Percentiles rank a stretch among this genome's conserved stretches.
Evolutionary conservation across 345 rosid species (phyloP).

Genomic region (Salix arbutifolia): DNA sequence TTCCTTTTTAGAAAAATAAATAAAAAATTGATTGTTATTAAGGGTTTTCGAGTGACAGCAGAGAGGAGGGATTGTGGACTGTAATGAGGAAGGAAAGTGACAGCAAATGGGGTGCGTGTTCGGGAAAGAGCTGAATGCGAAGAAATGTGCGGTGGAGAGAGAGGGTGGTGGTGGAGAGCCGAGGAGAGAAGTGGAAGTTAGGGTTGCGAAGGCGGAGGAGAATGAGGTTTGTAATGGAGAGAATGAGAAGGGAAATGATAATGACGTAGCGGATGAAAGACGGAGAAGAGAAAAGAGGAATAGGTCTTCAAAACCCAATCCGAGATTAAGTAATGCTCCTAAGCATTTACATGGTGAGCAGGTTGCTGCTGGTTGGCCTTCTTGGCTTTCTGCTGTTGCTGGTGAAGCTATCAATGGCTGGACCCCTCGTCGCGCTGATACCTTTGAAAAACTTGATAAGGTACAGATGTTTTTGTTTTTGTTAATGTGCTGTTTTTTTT

Average conservation of each 20-base stretch:
- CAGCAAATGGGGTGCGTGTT: constrained; percentile 32
- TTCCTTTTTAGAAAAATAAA: not conserved
- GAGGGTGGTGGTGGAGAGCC: constrained; percentile 13
- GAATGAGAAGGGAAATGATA: not conserved
- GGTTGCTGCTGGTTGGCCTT: constrained; percentile 33
- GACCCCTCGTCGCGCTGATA: constrained; percentile 32
- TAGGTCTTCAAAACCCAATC: constrained; percentile 26
- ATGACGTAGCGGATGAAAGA: not conserved
- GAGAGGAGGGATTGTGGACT: not conserved
- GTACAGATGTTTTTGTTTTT: not conserved
- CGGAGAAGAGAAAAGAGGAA: constrained; percentile 12
- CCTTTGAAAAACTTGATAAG: constrained; percentile 32
- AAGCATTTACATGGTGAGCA: constrained; percentile 29
- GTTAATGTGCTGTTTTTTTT: too few relatives aligned
- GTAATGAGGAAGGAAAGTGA: constrained; percentile 1
- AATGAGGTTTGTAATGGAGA: not conserved
- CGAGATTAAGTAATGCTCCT: constrained; percentile 28
- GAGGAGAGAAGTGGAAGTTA: constrained; percentile 15
- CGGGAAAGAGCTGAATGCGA: constrained; percentile 21
- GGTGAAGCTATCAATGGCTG: constrained; percentile 33
- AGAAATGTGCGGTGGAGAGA: not conserved
- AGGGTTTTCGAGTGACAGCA: too few relatives aligned
- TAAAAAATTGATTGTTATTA: too few relatives aligned
- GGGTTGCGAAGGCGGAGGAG: constrained; percentile 22
- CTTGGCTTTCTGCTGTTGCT: constrained; percentile 34